Evolutionary conservation across 176 grass and related monocot genomes (phyloP), one percentile per base, ranked within the genome.

Genomic region (Oryza glaberrima): DNA sequence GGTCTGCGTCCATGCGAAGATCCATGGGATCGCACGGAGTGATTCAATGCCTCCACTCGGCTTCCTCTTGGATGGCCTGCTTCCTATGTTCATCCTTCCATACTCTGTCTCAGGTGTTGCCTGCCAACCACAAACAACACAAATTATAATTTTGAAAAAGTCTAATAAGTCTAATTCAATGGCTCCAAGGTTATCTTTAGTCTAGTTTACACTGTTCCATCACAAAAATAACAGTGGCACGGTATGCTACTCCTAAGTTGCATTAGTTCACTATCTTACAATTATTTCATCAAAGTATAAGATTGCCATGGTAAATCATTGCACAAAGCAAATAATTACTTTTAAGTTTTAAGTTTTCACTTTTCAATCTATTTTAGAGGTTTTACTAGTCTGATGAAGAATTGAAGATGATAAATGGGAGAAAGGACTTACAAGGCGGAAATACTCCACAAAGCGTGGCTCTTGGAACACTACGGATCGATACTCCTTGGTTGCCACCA

Each of bases 41-140:
- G 93, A 90, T 72, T 94, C 93, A 16, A 94, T 94, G 78, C 93
- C 93, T 7, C 93, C 93, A 26, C 93, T 94, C 1, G 90, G 93
- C 78, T 92, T 94, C 73, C 93, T 85, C 83, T 94, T 94, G 17
- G 87, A 90, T 77, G 93, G 93, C 32, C 93, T 92, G 85, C 93
- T 94, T 34, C 93, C 93, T 30, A 94, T 94, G 48, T 94, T 94
- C 93, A 94, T 94, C 87, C 90, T 90, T 67, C 93, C 93, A 86
- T 94, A 94, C 68, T 94, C 93, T 70, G 83, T 86, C 76, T 94
- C 93, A 19, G 93, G 90, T 74, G 93, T 94, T 54, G 90, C 90
- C 93, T 94, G 70, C 38, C 75, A 88, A 85, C 47, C 26, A 85
- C 15, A 75, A 83, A 56, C 17, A 87, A 30, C 70, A 65, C 6